Evolutionary conservation across 2,329 filamentous ascomycete genomes (phyloP).

Genomic region (Trichoderma harzianum): DNA sequence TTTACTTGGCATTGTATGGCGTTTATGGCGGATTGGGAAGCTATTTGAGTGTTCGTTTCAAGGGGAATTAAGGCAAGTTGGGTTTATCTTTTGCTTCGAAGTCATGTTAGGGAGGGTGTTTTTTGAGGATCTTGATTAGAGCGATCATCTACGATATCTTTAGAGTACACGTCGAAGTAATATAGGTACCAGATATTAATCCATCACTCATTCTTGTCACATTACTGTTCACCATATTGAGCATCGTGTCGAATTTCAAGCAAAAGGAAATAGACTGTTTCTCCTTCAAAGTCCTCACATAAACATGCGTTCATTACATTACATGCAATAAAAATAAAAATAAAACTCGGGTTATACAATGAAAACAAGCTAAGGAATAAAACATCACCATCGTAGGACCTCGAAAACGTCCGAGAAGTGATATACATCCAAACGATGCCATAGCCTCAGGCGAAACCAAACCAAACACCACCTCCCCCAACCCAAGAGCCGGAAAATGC

Average conservation of each 20-base stretch:
- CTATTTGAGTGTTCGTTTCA: not conserved
- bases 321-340: not conserved
- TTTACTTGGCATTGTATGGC: conserved; percentile 34
- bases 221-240: not conserved
- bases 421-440: not conserved
- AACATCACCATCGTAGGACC: not conserved
- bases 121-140: not conserved
- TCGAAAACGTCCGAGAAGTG: not conserved
- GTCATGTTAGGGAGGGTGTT: not conserved
- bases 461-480: not conserved
- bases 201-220: not conserved
- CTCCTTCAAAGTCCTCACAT: not conserved
- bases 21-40: conserved; percentile 24
- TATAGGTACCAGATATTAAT: not conserved
- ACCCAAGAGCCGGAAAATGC: not conserved
- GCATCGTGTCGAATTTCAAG: not conserved
- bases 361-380: not conserved
- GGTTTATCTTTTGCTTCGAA: too few relatives aligned
- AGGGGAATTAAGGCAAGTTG: not conserved
- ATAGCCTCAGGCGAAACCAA: not conserved
- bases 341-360: conserved; percentile 1
- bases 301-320: not conserved
- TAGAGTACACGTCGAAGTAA: not conserved
- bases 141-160: not conserved
- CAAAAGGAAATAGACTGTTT: not conserved